These are phyloP conservation scores for Exidia glandulosa DNA, from an alignment of 768 basidiomycete genomes.

Conservation along the genomic window DNA sequence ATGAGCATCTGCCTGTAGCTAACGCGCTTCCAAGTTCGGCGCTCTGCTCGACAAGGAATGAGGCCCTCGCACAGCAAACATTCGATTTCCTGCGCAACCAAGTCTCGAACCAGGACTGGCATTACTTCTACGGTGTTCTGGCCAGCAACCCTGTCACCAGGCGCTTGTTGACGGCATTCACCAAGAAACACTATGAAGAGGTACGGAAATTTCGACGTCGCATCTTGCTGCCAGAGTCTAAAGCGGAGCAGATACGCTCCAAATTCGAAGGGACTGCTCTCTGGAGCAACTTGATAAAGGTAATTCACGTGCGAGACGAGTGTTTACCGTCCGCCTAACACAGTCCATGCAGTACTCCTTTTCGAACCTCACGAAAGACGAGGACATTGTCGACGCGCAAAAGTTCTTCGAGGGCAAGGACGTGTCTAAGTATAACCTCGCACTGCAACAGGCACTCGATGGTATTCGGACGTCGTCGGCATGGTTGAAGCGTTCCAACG, in stretches of 20 bases:
- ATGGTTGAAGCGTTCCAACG: constrained; percentile 50
- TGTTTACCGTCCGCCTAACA: not conserved
- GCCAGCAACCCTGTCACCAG: constrained; percentile 44
- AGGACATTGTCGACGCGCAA: constrained; percentile 31
- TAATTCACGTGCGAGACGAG: not conserved
- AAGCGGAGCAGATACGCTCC: not conserved
- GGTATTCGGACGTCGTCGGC: constrained; percentile 46
- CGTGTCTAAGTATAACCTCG: constrained; percentile 54
- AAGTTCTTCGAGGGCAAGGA: constrained; percentile 66
- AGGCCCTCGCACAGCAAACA: constrained; percentile 46
- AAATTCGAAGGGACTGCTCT: not conserved
- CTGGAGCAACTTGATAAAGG: not conserved
- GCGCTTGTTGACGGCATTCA: constrained; percentile 44
- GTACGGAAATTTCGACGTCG: constrained; percentile 26
- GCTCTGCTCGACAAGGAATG: constrained; percentile 49
- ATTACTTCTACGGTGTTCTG: constrained; percentile 53
- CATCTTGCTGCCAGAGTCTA: not conserved
- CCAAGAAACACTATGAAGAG: constrained; percentile 55
- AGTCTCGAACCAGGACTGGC: constrained; percentile 48
- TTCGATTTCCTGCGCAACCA: constrained; percentile 47
- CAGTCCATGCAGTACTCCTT: constrained; percentile 7
- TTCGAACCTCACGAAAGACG: not conserved
- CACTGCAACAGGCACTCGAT: constrained; percentile 59
- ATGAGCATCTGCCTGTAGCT: not conserved
- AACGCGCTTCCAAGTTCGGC: constrained; percentile 24